Evolutionary conservation across 331 rosid genomes (phyloP).

Genomic region (Arachis monticola): DNA sequence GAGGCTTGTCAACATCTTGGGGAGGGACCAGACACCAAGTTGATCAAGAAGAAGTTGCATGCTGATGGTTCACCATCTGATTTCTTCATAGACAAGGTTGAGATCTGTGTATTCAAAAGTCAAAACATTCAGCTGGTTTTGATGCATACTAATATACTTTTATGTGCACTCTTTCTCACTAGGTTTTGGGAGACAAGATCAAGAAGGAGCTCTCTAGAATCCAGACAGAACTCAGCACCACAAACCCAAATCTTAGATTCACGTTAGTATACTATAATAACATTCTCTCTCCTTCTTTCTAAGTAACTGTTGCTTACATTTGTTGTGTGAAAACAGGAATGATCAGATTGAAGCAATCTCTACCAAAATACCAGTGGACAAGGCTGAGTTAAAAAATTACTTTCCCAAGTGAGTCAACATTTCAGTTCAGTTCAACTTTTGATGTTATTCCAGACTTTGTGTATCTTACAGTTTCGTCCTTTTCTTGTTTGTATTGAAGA

Average conservation of each 20-base stretch:
- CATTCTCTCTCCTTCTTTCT: slow-evolving; percentile 15
- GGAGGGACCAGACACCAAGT: slow-evolving; percentile 69
- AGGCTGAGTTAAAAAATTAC: slow-evolving; percentile 54
- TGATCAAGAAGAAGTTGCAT: slow-evolving; percentile 70
- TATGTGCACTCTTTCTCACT: slow-evolving; percentile 9
- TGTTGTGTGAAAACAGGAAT: slow-evolving; percentile 41
- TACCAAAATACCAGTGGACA: slow-evolving; percentile 60
- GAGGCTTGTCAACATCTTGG: slow-evolving; percentile 53
- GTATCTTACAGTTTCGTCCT: background rate
- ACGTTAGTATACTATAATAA: slow-evolving; percentile 50
- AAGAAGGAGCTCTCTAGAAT: slow-evolving; percentile 85
- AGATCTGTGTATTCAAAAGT: background rate
- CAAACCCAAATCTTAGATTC: slow-evolving; percentile 74
- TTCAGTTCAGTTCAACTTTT: background rate
- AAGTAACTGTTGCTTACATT: background rate
- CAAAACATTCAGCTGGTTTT: slow-evolving; percentile 17
- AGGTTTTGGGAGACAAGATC: slow-evolving; percentile 81
- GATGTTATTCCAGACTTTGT: background rate
- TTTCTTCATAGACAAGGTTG: slow-evolving; percentile 87
- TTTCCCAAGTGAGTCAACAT: slow-evolving; percentile 54
- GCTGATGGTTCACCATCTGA: slow-evolving; percentile 82
- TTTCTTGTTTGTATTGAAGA: slow-evolving; percentile 41
- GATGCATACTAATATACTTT: background rate
- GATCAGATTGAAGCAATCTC: slow-evolving; percentile 59
- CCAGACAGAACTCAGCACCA: slow-evolving; percentile 72